Evolutionary conservation across 768 basidiomycete genomes (phyloP).

Genomic region (Hortiboletus flavorubellus): DNA sequence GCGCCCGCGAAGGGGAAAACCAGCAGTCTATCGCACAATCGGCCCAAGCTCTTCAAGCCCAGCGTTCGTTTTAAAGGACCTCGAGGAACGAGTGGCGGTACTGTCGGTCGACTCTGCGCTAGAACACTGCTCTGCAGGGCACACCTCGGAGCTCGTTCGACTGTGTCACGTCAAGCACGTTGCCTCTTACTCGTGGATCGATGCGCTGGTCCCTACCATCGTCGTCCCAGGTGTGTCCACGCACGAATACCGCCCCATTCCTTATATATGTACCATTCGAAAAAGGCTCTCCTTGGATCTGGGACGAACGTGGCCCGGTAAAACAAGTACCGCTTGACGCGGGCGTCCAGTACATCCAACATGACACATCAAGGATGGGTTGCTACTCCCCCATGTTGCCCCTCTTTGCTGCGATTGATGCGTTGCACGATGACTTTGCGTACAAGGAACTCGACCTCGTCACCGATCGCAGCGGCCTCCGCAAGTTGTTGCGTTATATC

Average conservation of each 20-base stretch:
- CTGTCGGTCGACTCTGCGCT: constrained; percentile 9
- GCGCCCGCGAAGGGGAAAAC: constrained; percentile 17
- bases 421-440: constrained; percentile 25
- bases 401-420: constrained; percentile 57
- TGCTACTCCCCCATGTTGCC: constrained; percentile 45
- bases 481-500: constrained; percentile 59
- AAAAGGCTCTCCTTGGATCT: constrained; percentile 57
- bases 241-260: neutral
- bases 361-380: constrained; percentile 48
- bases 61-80: constrained; percentile 24
- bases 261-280: neutral
- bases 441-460: constrained; percentile 42
- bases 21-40: neutral
- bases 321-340: constrained; percentile 53
- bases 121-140: neutral
- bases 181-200: constrained; percentile 56
- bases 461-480: constrained; percentile 63
- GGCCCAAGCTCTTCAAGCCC: neutral
- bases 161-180: constrained; percentile 41
- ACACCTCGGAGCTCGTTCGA: constrained; percentile 23
- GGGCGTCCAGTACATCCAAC: constrained; percentile 50
- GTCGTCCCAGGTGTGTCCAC: constrained; percentile 44
- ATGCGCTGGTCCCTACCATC: constrained; percentile 43
- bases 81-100: constrained; percentile 15
- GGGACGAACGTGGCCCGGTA: constrained; percentile 50